These are phyloP conservation scores for Boeremia lycopersici DNA, from an alignment of 2,329 filamentous ascomycete genomes.

Conservation along the genomic window DNA sequence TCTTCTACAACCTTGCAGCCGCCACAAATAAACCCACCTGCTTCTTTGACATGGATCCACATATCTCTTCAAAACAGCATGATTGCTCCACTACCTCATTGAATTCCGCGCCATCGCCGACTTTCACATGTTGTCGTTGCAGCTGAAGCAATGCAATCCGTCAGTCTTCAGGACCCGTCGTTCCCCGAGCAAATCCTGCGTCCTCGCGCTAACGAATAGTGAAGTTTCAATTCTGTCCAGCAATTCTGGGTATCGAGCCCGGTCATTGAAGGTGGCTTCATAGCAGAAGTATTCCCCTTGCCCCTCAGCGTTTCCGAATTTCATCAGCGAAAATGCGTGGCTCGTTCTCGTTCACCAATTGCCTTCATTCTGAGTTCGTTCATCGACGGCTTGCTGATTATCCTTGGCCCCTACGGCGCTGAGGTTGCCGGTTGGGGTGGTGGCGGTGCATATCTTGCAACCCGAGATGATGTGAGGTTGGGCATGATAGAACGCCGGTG, in stretches of 20 bases:
- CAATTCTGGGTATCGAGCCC: constrained; percentile 53
- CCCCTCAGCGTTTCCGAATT: constrained; percentile 27
- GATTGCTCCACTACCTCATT: constrained; percentile 37
- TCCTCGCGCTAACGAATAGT: constrained; percentile 50
- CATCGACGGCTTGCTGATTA: constrained; percentile 48
- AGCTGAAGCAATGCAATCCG: constrained; percentile 44
- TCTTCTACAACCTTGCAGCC: constrained; percentile 3
- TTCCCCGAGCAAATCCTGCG: constrained; percentile 41
- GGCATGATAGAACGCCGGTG: constrained; percentile 52
- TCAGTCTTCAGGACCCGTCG: constrained; percentile 33
- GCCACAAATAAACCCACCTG: constrained; percentile 32
- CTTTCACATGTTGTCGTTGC: constrained; percentile 44
- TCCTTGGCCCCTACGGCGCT: constrained; percentile 44
- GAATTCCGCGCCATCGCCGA: constrained; percentile 34
- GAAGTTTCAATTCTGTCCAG: constrained; percentile 45
- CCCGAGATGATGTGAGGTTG: constrained; percentile 53
- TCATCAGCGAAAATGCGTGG: constrained; percentile 19
- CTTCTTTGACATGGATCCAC: constrained; percentile 46
- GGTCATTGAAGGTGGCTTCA: constrained; percentile 51
- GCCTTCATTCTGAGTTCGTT: constrained; percentile 53
- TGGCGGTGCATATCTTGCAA: constrained; percentile 42
- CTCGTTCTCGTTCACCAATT: constrained; percentile 54
- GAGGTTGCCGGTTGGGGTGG: constrained; percentile 53
- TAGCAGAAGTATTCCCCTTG: constrained; percentile 42
- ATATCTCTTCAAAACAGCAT: constrained; percentile 50